phyloP scores from a whole-genome alignment of 345 rosid genomes.

The Excoecaria agallocha region DNA sequence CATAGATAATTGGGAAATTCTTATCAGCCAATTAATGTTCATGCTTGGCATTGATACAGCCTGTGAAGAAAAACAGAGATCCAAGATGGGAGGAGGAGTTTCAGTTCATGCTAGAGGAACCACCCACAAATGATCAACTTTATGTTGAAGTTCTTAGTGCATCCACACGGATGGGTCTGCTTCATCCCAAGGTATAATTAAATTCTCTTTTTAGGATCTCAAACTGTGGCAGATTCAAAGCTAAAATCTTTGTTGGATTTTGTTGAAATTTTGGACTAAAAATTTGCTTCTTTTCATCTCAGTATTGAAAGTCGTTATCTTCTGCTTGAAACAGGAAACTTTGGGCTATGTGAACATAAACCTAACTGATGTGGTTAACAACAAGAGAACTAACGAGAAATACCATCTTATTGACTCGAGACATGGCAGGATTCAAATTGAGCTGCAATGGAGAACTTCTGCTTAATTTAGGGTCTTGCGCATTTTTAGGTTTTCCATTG shows the following conservation, averaged over 20 bases:
- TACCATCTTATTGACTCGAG: constrained; percentile 27
- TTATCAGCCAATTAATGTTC: background rate
- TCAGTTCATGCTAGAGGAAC: constrained; percentile 64
- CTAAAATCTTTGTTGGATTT: no score
- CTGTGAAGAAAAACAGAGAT: constrained; percentile 81
- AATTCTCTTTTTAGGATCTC: background rate
- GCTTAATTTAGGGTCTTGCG: constrained; percentile 4
- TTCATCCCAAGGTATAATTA: constrained; percentile 75
- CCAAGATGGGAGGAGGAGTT: constrained; percentile 96
- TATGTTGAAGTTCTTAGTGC: constrained; percentile 77
- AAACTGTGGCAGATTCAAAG: background rate
- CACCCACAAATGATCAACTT: constrained; percentile 65
- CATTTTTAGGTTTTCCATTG: constrained; percentile 2
- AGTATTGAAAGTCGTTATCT: background rate
- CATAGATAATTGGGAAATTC: background rate
- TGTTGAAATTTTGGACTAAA: no score
- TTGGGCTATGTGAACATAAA: constrained; percentile 59
- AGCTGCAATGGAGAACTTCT: constrained; percentile 88
- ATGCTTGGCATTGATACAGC: constrained; percentile 36
- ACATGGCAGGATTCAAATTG: constrained; percentile 39
- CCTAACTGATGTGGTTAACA: constrained; percentile 19
- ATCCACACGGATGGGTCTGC: constrained; percentile 72
- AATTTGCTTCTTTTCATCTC: background rate
- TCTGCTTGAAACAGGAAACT: constrained; percentile 48
- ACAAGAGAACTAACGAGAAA: constrained; percentile 29